Base-by-base conservation (phyloP, 257 asterid genomes). In the Plantago ovata region DNA sequence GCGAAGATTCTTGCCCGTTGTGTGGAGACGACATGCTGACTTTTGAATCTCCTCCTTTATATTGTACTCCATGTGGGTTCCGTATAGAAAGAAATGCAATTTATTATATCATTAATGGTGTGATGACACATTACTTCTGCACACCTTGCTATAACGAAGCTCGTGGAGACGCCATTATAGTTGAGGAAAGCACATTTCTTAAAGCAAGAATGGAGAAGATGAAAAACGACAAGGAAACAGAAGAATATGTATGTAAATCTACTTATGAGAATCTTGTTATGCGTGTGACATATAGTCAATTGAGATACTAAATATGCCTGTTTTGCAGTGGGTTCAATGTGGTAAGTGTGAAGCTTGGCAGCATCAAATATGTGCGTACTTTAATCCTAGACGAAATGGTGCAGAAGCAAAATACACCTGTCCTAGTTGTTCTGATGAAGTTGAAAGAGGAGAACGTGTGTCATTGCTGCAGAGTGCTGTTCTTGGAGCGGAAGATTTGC, bases 301-400 rank as follows among this genome's bases (percentile, higher is more conserved):
- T 15, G 52, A 58, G 64, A 65, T 70, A 41, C 59, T 69, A 50
- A 73, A 58, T 68, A 40, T 72, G 19, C 13, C 8, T 22, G 33
- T 72, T 53, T 69, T 67, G 68, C 89, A 93, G 99, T 93, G 99
- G 99, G 99, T 89, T 67, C 99, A 89, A 79, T 93, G 99, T 72
- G 99, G 89, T 67, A 93, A 83, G 50, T 93, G 99, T 65, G 95
- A 93, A 79, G 95, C 89, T 60, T 89, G 99, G 99, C 99, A 93
- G 72, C 99, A 93, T 79, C 99, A 93, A 68, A 86, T 93, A 56
- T 93, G 99, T 75, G 95, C 96, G 33, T 73, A 89, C 52, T 93
- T 86, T 70, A 93, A 93, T 66, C 89, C 95, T 68, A 81, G 85
- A 76, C 81, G 95, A 76, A 86, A 93, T 78, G 95, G 94, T 56